These are phyloP conservation scores for Stephania japonica DNA, from an alignment of 164 flowering plant species.

Conservation along the genomic window DNA sequence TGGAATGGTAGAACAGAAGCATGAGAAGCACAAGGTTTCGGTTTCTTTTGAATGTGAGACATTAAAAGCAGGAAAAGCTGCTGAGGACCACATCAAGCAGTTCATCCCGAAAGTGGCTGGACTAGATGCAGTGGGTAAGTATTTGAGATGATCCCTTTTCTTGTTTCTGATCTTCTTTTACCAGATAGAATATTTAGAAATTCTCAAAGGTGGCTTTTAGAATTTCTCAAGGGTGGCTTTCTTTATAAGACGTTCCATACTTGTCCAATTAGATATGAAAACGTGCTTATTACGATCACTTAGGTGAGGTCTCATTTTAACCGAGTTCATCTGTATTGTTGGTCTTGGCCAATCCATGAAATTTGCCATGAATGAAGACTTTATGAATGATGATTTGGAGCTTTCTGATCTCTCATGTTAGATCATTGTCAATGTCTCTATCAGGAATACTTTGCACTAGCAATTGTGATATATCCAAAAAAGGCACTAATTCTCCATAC, in stretches of 20 bases:
- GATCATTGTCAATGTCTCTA: background rate
- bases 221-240: background rate
- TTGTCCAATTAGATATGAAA: background rate
- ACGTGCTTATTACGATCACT: background rate
- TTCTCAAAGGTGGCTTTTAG: background rate
- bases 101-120: slow-evolving; percentile 91
- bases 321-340: too few relatives aligned
- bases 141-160: background rate
- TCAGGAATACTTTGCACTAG: background rate
- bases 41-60: slow-evolving; percentile 86
- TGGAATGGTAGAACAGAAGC: slow-evolving; percentile 64
- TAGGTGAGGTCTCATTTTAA: too few relatives aligned
- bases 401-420: background rate
- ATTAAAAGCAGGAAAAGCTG: slow-evolving; percentile 77
- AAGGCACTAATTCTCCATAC: background rate
- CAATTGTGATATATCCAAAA: background rate
- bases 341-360: too few relatives aligned
- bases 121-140: slow-evolving; percentile 77
- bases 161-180: background rate
- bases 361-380: background rate
- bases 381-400: background rate
- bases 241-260: background rate
- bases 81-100: slow-evolving; percentile 82
- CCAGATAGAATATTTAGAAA: background rate
- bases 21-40: slow-evolving; percentile 40